Base-by-base conservation (phyloP, 2,329 filamentous ascomycete species). In the Graphilbum sp. region DNA sequence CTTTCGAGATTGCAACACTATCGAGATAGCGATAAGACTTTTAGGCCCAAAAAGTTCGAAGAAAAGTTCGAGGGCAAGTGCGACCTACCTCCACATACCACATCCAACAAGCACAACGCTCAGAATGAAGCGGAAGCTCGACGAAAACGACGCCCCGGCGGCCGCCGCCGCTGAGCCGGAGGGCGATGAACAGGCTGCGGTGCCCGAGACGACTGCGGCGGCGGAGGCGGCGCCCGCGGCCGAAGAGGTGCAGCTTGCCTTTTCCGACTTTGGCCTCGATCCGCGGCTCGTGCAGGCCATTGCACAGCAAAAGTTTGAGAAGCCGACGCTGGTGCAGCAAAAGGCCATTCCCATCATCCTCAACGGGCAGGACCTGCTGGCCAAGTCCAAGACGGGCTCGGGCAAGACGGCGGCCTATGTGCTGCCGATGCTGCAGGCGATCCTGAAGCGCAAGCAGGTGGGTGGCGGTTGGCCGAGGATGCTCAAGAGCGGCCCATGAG, bases 381-480 rank as follows among this genome's bases (percentile, higher is more conserved):
- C 86, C 39, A 86, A 88, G 52, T 85, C 88, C 29, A 92, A 88
- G 58, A 96, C 90, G 5, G 90, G 90, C 12, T 94, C 87, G 4
- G 90, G 90, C 48, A 98, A 98, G 67, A 98, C 90, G 11, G 85
- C 85, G n/a, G 88, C 90, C 36, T 96, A 96, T 54, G 64, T 94
- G 7, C 67, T 98, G 32, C 90, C 90, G 2, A 69, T 94, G n/a
- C 61, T 98, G 15, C 81, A 94, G 48, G 72, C 73, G 27, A 82
- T 94, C 44, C 62, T 98, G 40, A 82, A 79, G 53, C 73, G 74
- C 47, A 94, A 94, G 59, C 44, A 42, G 35, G 50, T 54, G 39
- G 15, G 48, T 47, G 36, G n/a, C n/a, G n/a, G n/a, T n/a, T n/a
- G n/a, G n/a, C n/a, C n/a, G n/a, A n/a, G n/a, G n/a, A n/a, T n/a